Conservation (phyloP, 1,139 yeast genomes). For the Ogataea hybrid region DNA sequence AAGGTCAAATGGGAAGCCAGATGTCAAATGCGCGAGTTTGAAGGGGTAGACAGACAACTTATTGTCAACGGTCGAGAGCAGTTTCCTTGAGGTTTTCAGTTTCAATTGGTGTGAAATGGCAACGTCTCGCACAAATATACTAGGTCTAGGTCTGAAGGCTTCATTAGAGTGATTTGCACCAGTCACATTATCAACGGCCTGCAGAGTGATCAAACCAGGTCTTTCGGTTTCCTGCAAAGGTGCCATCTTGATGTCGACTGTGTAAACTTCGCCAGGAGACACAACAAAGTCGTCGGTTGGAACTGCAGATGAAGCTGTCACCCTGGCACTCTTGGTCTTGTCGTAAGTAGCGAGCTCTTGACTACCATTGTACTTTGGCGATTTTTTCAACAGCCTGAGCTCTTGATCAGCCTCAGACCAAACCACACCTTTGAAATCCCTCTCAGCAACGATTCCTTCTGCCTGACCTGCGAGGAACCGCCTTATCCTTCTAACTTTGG, state of each 20-base stretch:
- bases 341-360: slow-evolving; percentile 39
- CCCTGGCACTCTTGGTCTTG: slow-evolving; percentile 35
- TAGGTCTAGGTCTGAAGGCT: slow-evolving; percentile 59
- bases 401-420: slow-evolving; percentile 91
- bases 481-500: slow-evolving; percentile 86
- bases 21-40: slow-evolving; percentile 68
- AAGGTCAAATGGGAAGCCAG: slow-evolving; percentile 54
- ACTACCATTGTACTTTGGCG: slow-evolving; percentile 28
- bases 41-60: slow-evolving; percentile 86
- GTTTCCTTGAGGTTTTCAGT: slow-evolving; percentile 68
- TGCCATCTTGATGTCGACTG: slow-evolving; percentile 78
- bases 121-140: slow-evolving; percentile 81
- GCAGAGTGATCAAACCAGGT: slow-evolving; percentile 65
- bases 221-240: slow-evolving; percentile 51
- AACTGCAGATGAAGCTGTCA: slow-evolving; percentile 45
- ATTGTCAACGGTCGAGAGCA: slow-evolving; percentile 69
- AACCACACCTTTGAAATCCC: slow-evolving; percentile 87
- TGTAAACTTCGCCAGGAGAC: slow-evolving; percentile 80
- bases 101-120: slow-evolving; percentile 73
- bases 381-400: slow-evolving; percentile 48
- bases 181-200: slow-evolving; percentile 59
- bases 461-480: slow-evolving; percentile 96
- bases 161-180: slow-evolving; percentile 57
- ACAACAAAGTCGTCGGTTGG: slow-evolving; percentile 79
- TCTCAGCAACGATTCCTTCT: slow-evolving; percentile 86